phyloP scores from a whole-genome alignment of 257 asterid genomes.

The Knoxia roxburghii region DNA sequence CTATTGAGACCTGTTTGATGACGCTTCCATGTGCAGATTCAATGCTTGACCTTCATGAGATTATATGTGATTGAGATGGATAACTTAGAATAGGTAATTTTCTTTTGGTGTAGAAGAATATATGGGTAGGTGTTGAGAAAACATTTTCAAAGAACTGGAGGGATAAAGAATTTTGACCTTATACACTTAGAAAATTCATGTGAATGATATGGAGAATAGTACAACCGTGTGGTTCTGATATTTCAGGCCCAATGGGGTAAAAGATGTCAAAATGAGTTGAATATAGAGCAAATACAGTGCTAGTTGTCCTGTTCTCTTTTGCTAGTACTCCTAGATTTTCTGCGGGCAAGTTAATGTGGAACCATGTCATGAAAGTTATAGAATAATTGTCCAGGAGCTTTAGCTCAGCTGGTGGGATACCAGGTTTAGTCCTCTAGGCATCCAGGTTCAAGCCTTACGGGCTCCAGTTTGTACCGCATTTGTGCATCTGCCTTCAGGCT shows the following conservation, averaged over 20 bases:
- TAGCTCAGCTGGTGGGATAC: no score
- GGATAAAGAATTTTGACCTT: not conserved
- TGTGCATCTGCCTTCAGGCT: no score
- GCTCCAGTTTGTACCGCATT: no score
- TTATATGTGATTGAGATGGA: not conserved
- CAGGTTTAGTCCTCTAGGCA: no score
- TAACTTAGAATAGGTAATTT: not conserved
- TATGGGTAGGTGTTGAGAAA: not conserved
- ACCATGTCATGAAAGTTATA: no score
- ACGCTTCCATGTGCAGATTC: not conserved
- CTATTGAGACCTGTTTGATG: not conserved
- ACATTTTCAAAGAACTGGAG: not conserved
- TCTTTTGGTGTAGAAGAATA: not conserved
- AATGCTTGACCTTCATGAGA: not conserved
- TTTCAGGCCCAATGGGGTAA: not conserved
- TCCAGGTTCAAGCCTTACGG: no score
- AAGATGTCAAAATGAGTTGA: no score
- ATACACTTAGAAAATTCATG: not conserved
- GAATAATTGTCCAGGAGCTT: no score
- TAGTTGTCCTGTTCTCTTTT: not conserved
- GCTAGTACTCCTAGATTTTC: not conserved
- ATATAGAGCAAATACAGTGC: not conserved
- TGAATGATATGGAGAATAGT: not conserved
- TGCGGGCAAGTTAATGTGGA: no score
- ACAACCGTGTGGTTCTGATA: not conserved